Base-by-base conservation (phyloP, 2,329 filamentous ascomycete genomes). In the Raffaelea arxii region DNA sequence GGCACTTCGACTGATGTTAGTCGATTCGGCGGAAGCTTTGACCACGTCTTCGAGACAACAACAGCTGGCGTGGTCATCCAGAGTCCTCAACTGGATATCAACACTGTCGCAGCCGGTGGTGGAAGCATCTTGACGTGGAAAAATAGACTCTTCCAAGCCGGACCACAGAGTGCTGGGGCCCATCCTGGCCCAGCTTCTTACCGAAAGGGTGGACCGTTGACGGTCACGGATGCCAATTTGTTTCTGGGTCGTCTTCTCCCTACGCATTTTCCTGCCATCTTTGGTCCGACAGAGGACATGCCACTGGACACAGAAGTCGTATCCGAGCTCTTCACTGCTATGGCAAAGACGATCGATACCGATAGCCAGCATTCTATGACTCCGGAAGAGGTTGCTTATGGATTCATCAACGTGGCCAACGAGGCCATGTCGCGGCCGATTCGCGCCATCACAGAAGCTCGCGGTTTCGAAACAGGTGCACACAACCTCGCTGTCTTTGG, bases 21-120 rank as follows among this genome's bases (percentile, higher is more conserved):
- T 16, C 27, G 27, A 9, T 30, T 9, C 27, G 27, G 27, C 27
- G 27, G 27, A 9, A 16, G 9, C 9, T 30, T 30, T 16, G 37
- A 40, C 14, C 37, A 40, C 37, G 37, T 40, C n/a, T 40, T 40
- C 19, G 37, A 40, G 21, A 40, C 14, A 18, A 94, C 79, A 2
- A 46, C 23, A 1, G 89, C 89, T 0, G 89, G 89, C 16, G 85
- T 94, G 1, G 90, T 88, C 0, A 92, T 95, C 22, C 89, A 94
- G 56, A 90, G 85, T 0, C 89, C 89, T 0, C 89, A 94, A 57
- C 74, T 95, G 0, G 88, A 95, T 58, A 95, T 95, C 66, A 94
- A 94, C 62, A 95, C 89, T 0, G 89, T 95, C 1, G 89, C 89
- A 7, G 89, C 89, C 3, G 89, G 89, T 39, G 89, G 89, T 52